Conservation (phyloP, 768 basidiomycete genomes). For the Boletellus ananiceps region DNA sequence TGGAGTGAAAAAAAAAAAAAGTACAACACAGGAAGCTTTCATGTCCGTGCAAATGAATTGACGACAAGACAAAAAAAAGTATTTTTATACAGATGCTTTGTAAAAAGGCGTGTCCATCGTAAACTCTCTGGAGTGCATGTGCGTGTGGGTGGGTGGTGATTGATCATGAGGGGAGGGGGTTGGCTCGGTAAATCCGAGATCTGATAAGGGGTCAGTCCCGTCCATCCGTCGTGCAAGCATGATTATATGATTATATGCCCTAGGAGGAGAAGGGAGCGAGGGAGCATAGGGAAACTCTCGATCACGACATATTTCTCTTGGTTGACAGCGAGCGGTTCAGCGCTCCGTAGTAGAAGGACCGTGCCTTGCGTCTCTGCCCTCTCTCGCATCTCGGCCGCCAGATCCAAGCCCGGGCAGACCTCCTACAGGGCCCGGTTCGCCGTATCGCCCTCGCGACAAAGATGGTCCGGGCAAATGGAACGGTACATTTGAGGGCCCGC, state of each 20-base stretch:
- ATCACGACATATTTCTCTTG: not conserved
- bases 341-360: conserved; percentile 22
- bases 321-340: not conserved
- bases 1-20: conserved; percentile 7
- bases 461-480: conserved; percentile 31
- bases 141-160: too few species aligned
- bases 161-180: too few species aligned
- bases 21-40: conserved; percentile 9
- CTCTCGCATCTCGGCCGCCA: conserved; percentile 35
- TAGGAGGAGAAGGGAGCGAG: not conserved
- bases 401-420: conserved; percentile 20
- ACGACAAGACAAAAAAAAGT: not conserved
- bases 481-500: conserved; percentile 23
- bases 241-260: too few species aligned
- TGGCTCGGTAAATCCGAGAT: too few species aligned
- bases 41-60: conserved; percentile 19
- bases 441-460: conserved; percentile 31
- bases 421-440: conserved; percentile 27
- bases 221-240: too few species aligned
- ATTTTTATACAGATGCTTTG: conserved; percentile 1
- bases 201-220: too few species aligned
- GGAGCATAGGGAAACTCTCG: conserved; percentile 6
- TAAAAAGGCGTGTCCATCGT: conserved; percentile 7
- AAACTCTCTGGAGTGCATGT: conserved; percentile 7
- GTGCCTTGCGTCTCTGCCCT: conserved; percentile 28